Base-by-base conservation (phyloP, 2,329 filamentous ascomycete genomes). In the Dactylellina leptospora region DNA sequence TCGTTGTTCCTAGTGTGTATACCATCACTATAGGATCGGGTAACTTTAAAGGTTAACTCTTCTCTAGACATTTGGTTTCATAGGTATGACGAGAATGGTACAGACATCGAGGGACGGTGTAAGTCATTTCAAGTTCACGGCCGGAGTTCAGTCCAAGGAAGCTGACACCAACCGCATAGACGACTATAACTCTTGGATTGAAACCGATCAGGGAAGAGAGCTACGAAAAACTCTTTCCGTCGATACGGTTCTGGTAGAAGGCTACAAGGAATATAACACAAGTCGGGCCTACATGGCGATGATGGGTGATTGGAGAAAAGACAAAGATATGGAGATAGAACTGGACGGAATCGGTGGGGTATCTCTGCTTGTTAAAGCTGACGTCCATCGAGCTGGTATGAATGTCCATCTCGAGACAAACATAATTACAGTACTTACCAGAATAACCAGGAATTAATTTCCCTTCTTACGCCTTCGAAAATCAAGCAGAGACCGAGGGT, bases 121-220 rank as follows among this genome's bases (percentile, higher is more conserved):
- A 83, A 82, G 89, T 84, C 55, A 27, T 3, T 9, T 13, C 22
- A 4, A n/a, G 25, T 27, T 13, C 23, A 10, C 18, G 20, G 23
- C 4, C 0, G 11, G 13, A 9, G 13, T 8, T 8, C 11, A 16
- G 11, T 20, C 10, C 8, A 22, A 28, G 75, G 78, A 74, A 79
- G 74, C 60, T 75, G 55, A 76, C 79, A 75, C 80, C 66, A 25
- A 16, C 60, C 40, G 36, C 20, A 30, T 73, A 95, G 91, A 97
- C 79, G 95, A 99, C 80, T 99, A 99, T 83, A 99, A 99, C 81
- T 97, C 95, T 1, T 99, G 95, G 95, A 86, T 96, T 76, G 95
- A 99, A 82, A 93, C 93, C 8, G 89, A 93, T 55, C 90, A 93
- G 80, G 92, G 86, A 50, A 86, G 89, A 69, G 90, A 88, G 77